Conservation (phyloP, 495 filamentous ascomycete species). For the Penicillium verhagenii region DNA sequence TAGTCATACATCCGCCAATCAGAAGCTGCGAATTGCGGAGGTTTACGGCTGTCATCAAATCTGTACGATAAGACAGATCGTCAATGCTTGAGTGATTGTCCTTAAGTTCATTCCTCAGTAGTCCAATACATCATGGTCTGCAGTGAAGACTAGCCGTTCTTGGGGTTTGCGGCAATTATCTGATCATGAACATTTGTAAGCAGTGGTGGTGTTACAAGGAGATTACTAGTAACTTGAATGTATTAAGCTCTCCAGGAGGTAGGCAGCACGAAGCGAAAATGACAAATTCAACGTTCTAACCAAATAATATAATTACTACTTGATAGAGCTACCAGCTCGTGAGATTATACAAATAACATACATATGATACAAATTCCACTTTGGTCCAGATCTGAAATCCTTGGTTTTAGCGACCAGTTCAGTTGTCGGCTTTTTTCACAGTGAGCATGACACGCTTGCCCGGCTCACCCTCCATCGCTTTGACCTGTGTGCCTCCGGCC, state of each 20-base stretch:
- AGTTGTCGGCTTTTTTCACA: conserved; percentile 38
- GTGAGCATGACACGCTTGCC: conserved; percentile 39
- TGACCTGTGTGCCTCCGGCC: conserved; percentile 36
- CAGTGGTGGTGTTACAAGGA: too few species aligned
- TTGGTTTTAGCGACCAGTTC: not conserved
- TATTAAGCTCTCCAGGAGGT: too few species aligned
- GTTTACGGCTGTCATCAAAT: conserved; percentile 14
- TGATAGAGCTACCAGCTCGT: not conserved
- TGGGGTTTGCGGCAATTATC: too few species aligned
- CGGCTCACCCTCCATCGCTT: conserved; percentile 43
- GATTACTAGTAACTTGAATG: too few species aligned
- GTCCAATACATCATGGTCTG: too few species aligned
- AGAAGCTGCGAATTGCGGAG: conserved; percentile 39
- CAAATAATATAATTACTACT: too few species aligned
- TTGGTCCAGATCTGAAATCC: not conserved
- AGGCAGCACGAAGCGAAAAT: too few species aligned
- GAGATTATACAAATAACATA: not conserved
- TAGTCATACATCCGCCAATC: conserved; percentile 45
- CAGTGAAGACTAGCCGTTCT: too few species aligned
- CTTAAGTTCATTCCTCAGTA: too few species aligned
- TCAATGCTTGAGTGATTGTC: not conserved
- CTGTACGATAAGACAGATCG: not conserved
- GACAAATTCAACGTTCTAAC: too few species aligned
- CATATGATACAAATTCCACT: conserved; percentile 1
- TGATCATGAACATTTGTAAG: too few species aligned